These are phyloP conservation scores for Sideroxylon spinosum DNA, from an alignment of 179 eudicot species.

Conservation along the genomic window DNA sequence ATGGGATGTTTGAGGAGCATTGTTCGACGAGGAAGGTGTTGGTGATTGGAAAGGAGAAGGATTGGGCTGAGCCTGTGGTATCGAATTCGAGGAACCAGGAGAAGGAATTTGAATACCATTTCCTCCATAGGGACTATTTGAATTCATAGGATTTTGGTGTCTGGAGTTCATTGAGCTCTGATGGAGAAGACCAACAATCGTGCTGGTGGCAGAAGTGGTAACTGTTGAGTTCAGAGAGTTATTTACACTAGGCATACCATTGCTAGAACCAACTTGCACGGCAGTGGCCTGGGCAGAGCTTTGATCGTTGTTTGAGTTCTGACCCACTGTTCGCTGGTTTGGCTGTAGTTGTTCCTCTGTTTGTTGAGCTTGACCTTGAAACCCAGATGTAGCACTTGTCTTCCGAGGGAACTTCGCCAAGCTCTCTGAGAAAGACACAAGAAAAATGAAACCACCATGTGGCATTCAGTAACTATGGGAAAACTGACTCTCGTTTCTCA, in stretches of 20 bases:
- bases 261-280: slow-evolving; percentile 39
- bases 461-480: background rate
- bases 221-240: slow-evolving; percentile 43
- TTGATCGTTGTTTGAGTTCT: slow-evolving; percentile 52
- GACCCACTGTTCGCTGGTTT: slow-evolving; percentile 40
- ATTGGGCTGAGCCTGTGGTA: slow-evolving; percentile 47
- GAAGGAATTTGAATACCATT: slow-evolving; percentile 53
- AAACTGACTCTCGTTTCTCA: no score
- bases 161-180: slow-evolving; percentile 72
- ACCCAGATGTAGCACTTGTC: slow-evolving; percentile 44
- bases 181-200: slow-evolving; percentile 67
- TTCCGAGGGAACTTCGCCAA: slow-evolving; percentile 82
- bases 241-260: slow-evolving; percentile 35
- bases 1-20: slow-evolving; percentile 51
- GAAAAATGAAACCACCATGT: background rate
- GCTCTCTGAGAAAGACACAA: slow-evolving; percentile 54
- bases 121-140: slow-evolving; percentile 45
- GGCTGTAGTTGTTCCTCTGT: slow-evolving; percentile 47
- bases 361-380: slow-evolving; percentile 37
- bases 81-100: slow-evolving; percentile 45
- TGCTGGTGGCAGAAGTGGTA: slow-evolving; percentile 43
- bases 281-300: slow-evolving; percentile 40
- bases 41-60: slow-evolving; percentile 58
- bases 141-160: slow-evolving; percentile 46
- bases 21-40: slow-evolving; percentile 54